Evolutionary conservation across 805 yeast genomes (phyloP), one percentile per base, ranked within the genome.

Genomic region (Pichia deserticola): DNA sequence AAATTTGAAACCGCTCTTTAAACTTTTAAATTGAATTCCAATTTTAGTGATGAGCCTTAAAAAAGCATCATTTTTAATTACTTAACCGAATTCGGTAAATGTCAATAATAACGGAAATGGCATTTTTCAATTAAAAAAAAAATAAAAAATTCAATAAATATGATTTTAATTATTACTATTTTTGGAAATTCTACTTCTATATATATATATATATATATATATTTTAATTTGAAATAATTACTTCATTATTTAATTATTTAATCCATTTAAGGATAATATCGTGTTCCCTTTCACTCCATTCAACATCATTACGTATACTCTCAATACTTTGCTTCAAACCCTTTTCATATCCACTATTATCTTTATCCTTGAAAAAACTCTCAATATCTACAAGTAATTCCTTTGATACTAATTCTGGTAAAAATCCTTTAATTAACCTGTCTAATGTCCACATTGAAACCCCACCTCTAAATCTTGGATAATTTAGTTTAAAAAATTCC

Each of bases 311-410:
- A 41, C 70, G 68, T 49, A 83, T 71, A 36, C 72, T 69, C 60
- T 84, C 89, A 60, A 81, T 62, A 20, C 76, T 73, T 63, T 81
- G 86, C 28, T 66, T 67, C 49, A 77, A 66, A 36, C 82, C 76
- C 64, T 81, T 73, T 56, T 81, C 84, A 55, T 76, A 81, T 2
- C 83, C 84, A 52, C 67, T 68, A 38, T 73, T 70, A 54, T 79
- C 76, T 60, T 71, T 73, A 49, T 58, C 63, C 10, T 57, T 60
- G 57, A 80, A 81, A 61, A 79, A 80, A 8, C 44, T 49, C 35
- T 62, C 62, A 32, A 76, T 67, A 45, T 73, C 77, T 11, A 53
- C 58, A 29, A 58, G 57, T 48, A 69, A 68, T 28, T 66, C 67
- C 42, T 54, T 55, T 13, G 74, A 61, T 28, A 71, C 70, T 45